phyloP scores from a whole-genome alignment of 1,284 basidiomycete genomes.

The Trametes hirsuta region DNA sequence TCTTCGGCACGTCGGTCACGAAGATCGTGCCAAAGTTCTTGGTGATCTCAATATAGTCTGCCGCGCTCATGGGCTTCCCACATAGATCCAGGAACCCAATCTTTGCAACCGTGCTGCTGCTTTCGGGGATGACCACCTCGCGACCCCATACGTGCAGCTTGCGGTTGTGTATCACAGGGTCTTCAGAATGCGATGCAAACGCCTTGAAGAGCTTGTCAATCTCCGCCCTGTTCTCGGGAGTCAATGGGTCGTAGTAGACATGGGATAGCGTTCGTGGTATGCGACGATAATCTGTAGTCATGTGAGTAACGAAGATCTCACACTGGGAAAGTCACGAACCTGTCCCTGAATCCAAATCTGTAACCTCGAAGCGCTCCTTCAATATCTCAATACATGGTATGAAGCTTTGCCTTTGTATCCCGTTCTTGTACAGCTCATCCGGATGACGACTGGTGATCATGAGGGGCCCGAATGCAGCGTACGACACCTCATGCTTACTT shows the following conservation, averaged over 20 bases:
- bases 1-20: conserved; percentile 84
- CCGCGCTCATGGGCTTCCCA: conserved; percentile 87
- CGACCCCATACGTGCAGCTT: conserved; percentile 90
- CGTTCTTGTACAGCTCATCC: conserved; percentile 97
- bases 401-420: conserved; percentile 97
- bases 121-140: conserved; percentile 77
- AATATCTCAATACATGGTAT: conserved; percentile 94
- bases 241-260: conserved; percentile 88
- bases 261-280: conserved; percentile 89
- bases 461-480: conserved; percentile 6
- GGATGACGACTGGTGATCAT: conserved; percentile 81
- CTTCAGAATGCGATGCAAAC: conserved; percentile 55
- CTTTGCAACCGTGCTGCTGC: conserved; percentile 78
- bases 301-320: conserved; percentile 30
- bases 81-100: conserved; percentile 92
- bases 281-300: conserved; percentile 84
- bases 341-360: conserved; percentile 93
- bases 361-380: conserved; percentile 85
- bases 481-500: conserved; percentile 63
- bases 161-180: conserved; percentile 67
- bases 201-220: conserved; percentile 85
- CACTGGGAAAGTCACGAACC: conserved; percentile 49
- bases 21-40: conserved; percentile 89
- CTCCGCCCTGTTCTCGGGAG: conserved; percentile 65
- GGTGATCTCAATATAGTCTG: conserved; percentile 96